These are phyloP conservation scores for Leishmania gerbilli DNA, from an alignment of 208 protist species.

Conservation along the genomic window DNA sequence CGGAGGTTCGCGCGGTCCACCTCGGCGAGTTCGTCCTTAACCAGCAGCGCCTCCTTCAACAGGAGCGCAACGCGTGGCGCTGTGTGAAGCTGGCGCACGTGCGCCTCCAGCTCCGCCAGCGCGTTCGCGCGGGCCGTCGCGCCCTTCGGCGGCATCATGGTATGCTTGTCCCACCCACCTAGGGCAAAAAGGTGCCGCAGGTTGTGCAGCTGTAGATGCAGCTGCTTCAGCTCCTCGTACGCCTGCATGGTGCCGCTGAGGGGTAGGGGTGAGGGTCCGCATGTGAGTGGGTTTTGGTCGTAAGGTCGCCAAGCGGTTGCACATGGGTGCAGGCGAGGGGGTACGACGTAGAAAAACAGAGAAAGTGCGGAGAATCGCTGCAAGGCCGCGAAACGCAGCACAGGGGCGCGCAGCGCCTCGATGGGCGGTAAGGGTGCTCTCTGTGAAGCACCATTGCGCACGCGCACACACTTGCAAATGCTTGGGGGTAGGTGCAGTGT, in stretches of 20 bases:
- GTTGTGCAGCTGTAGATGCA: neutral
- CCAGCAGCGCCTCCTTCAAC: conserved; percentile 5
- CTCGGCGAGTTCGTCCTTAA: neutral
- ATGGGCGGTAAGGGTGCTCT: neutral
- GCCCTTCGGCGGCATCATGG: neutral
- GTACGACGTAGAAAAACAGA: neutral
- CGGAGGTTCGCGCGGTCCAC: neutral
- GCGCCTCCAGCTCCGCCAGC: neutral
- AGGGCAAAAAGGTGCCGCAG: neutral
- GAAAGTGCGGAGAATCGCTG: neutral
- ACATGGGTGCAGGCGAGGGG: neutral
- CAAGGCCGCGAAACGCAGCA: neutral
- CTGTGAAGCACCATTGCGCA: neutral
- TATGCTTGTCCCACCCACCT: neutral
- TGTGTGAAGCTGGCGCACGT: neutral
- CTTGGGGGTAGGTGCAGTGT: neutral
- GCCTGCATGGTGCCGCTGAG: neutral
- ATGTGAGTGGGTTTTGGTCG: neutral
- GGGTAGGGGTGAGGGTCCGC: neutral
- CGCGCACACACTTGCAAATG: neutral
- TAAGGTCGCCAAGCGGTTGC: neutral
- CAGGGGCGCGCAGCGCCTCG: neutral
- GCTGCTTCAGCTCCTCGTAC: neutral
- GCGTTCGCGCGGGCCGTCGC: neutral
- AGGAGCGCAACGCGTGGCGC: neutral